Conservation (phyloP, 2,329 filamentous ascomycete genomes). For the Aspergillus phoenicis region DNA sequence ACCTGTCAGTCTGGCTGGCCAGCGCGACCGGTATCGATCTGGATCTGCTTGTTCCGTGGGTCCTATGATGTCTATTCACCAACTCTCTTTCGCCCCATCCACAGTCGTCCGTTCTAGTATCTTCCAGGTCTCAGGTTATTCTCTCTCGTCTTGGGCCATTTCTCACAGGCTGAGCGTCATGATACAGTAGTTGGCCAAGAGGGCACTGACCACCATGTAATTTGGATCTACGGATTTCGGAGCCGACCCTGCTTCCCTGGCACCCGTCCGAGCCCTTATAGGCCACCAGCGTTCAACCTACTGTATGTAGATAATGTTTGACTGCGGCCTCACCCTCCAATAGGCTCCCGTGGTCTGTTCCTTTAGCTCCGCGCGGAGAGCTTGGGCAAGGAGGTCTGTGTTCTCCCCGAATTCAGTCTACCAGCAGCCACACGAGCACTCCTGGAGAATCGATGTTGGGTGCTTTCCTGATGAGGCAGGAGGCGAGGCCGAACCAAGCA, state of each 20-base stretch:
- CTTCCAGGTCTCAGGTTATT: neutral
- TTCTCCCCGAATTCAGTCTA: slow-evolving; percentile 1
- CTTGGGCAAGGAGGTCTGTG: slow-evolving; percentile 6
- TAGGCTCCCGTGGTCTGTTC: neutral
- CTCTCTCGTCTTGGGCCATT: neutral
- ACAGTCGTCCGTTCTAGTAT: neutral
- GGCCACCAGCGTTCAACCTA: neutral
- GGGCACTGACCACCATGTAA: neutral
- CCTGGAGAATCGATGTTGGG: neutral
- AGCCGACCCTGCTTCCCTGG: neutral
- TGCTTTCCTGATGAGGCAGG: neutral
- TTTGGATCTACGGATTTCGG: neutral
- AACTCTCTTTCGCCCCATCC: slow-evolving; percentile 2
- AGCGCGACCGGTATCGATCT: slow-evolving; percentile 5
- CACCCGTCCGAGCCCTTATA: neutral
- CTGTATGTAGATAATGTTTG: slow-evolving; percentile 4
- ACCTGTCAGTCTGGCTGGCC: slow-evolving; percentile 8
- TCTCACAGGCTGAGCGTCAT: neutral
- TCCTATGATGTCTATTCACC: slow-evolving; percentile 1
- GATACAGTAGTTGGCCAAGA: neutral
- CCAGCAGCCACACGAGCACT: neutral
- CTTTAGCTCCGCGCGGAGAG: slow-evolving; percentile 2
- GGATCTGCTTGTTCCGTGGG: slow-evolving; percentile 4
- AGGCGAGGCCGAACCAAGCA: neutral
- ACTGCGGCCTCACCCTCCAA: slow-evolving; percentile 1